Conservation (phyloP, 306 rosid genomes). For the Arachis stenosperma region DNA sequence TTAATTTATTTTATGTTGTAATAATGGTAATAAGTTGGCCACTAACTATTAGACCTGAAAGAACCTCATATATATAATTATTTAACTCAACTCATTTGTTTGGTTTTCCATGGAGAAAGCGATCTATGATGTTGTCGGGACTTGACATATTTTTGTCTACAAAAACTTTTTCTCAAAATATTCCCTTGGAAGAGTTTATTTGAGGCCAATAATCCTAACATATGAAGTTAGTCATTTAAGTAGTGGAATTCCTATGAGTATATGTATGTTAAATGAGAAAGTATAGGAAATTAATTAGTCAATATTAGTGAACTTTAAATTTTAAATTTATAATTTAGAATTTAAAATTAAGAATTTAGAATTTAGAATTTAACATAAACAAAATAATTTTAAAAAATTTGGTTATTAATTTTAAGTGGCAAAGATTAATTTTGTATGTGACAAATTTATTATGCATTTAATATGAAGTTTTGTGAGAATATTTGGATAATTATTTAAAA, state of each 20-base stretch:
- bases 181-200: slow-evolving; percentile 20
- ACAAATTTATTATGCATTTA: too few relatives aligned
- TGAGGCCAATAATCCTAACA: slow-evolving; percentile 28
- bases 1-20: slow-evolving; percentile 11
- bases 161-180: slow-evolving; percentile 16
- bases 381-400: too few relatives aligned
- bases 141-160: slow-evolving; percentile 24
- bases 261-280: neutral
- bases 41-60: slow-evolving; percentile 27
- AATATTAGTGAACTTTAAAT: too few relatives aligned
- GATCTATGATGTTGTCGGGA: slow-evolving; percentile 25
- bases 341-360: too few relatives aligned
- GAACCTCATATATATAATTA: neutral
- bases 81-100: neutral
- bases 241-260: slow-evolving; percentile 31
- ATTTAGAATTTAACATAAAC: too few relatives aligned
- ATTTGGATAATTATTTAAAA: too few relatives aligned
- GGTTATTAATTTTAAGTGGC: too few relatives aligned
- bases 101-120: slow-evolving; percentile 33
- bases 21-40: neutral
- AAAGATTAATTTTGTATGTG: too few relatives aligned
- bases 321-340: too few relatives aligned
- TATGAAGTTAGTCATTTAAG: neutral
- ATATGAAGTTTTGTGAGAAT: too few relatives aligned
- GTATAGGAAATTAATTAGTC: too few relatives aligned